Evolutionary conservation across 192 early-diverging fungal genomes (phyloP).

Genomic region (Podila verticillata): DNA sequence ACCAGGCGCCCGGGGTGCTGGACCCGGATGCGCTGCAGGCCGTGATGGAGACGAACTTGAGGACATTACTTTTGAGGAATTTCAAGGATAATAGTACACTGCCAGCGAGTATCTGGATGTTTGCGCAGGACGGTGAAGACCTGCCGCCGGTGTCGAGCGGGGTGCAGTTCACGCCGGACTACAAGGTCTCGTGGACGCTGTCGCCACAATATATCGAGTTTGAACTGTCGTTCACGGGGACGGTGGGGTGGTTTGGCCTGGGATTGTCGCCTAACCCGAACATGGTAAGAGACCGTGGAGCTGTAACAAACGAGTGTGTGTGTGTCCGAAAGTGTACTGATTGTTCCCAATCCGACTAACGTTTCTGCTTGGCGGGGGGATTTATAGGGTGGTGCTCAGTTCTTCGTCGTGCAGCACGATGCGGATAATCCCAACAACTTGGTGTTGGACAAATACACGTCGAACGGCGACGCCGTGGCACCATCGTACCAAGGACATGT

Average conservation of each 20-base stretch:
- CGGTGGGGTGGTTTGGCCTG: neutral
- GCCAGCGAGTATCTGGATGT: neutral
- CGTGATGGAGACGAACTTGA: constrained; percentile 20
- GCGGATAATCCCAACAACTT: neutral
- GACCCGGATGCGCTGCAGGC: constrained; percentile 37
- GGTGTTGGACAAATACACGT: neutral
- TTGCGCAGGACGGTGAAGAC: neutral
- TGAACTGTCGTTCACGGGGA: neutral
- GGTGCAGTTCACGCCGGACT: neutral
- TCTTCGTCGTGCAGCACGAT: neutral
- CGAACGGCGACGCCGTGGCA: neutral
- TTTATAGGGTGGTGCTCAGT: neutral
- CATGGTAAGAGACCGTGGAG: neutral
- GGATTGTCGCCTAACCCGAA: neutral
- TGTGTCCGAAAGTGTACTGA: too few relatives aligned
- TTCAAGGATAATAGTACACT: neutral
- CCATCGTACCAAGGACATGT: neutral
- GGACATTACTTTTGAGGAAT: constrained; percentile 14
- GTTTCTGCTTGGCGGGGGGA: neutral
- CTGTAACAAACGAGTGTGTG: too few relatives aligned
- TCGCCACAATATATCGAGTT: neutral
- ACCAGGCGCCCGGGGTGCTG: constrained; percentile 59
- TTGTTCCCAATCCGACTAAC: neutral
- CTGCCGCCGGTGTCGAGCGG: neutral
- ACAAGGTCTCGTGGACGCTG: neutral